These are phyloP conservation scores for Lecanicillium sp. DNA, from an alignment of 2,329 filamentous ascomycete genomes.

Conservation along the genomic window DNA sequence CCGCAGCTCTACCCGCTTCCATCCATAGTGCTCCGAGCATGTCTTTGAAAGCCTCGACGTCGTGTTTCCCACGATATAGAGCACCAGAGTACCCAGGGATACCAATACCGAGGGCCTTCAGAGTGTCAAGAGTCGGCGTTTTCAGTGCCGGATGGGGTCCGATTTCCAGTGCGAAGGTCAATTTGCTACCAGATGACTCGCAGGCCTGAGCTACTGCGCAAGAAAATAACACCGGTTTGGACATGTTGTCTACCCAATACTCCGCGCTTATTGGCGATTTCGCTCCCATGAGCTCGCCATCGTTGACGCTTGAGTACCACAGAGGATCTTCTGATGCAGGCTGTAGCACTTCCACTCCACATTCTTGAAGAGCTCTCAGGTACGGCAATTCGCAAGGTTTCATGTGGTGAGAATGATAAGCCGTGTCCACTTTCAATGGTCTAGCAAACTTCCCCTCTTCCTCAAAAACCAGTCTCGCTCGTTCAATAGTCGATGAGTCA, in stretches of 20 bases:
- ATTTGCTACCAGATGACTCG: constrained; percentile 2
- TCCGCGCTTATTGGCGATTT: neutral
- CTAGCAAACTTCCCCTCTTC: constrained; percentile 7
- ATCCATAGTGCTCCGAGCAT: constrained; percentile 16
- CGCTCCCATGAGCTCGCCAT: neutral
- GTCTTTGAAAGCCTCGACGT: constrained; percentile 35
- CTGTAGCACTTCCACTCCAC: neutral
- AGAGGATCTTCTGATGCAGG: constrained; percentile 9
- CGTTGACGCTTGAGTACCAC: constrained; percentile 9
- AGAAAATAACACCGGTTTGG: constrained; percentile 24
- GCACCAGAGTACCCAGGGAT: constrained; percentile 30
- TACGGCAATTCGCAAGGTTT: neutral
- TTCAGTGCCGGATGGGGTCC: constrained; percentile 39
- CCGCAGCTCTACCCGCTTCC: constrained; percentile 11
- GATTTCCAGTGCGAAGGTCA: constrained; percentile 30
- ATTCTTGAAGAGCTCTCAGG: neutral
- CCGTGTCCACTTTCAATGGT: constrained; percentile 11
- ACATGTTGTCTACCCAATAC: constrained; percentile 31
- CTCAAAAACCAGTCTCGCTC: constrained; percentile 4
- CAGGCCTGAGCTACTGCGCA: constrained; percentile 15
- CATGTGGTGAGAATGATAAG: constrained; percentile 10
- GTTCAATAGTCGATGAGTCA: constrained; percentile 12
- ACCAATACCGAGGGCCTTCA: constrained; percentile 22
- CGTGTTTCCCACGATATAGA: constrained; percentile 30
- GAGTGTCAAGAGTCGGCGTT: constrained; percentile 23